Evolutionary conservation across 2,329 filamentous ascomycete genomes (phyloP), one percentile per base, ranked within the genome.

Genomic region (Trichoderma cornu-damae): DNA sequence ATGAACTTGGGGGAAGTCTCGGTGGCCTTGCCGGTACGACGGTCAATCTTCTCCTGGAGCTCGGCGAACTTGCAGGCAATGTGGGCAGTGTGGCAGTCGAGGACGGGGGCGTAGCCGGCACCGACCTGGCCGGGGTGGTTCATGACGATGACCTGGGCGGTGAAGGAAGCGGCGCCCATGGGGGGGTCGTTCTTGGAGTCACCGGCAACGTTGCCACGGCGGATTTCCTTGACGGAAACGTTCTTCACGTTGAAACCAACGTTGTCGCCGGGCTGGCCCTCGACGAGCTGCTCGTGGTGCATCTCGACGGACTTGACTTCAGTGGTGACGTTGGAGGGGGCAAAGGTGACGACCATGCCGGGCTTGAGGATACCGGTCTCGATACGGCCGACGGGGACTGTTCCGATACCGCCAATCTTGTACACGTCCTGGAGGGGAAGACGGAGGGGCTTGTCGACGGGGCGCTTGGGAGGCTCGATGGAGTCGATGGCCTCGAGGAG

Each of bases 161-260:
- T 95, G 91, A 99, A 99, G 73, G 88, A 92, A 72, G 93, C 91
- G 73, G 85, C 86, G 73, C 84, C 94, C 76, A 80, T 76, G 67
- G 94, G 90, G 72, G 94, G 94, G 83, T 99, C 94, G 85, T 96
- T 95, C 92, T 99, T 99, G 86, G 90, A 93, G 90, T 99, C 94
- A 90, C 91, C 90, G 73, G 89, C 89, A 72, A 99, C 94, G 88
- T 99, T 97, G 76, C 94, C 94, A 96, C 94, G 94, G 81, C 94
- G 94, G 76, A 99, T 96, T 79, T 99, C 94, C 92, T 99, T 99
- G 83, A 99, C 94, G 79, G 94, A 97, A 74, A 99, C 94, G 94
- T 99, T 99, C 92, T 99, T 99, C 83, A 99, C 93, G 90, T 99
- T 99, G 92, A 99, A 99, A 73, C 94, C 94, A 78, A 99, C 94